Conservation (phyloP, 805 yeast genomes). For the Starmerella asiatica region DNA sequence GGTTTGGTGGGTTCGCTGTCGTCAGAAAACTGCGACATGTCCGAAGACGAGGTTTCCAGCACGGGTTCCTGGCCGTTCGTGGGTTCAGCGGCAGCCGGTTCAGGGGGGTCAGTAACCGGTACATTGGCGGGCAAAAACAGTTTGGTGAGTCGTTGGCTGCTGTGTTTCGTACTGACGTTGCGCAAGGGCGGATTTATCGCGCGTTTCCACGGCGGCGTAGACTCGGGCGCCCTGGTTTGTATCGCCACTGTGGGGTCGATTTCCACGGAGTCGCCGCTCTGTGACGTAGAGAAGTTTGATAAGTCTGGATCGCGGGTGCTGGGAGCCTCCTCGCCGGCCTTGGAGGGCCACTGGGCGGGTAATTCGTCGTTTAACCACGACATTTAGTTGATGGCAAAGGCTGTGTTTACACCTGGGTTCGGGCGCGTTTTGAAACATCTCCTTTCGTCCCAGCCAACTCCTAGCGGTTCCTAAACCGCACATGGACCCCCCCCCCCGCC, state of each 20-base stretch:
- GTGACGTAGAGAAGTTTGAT: conserved; percentile 9
- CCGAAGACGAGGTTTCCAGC: background rate
- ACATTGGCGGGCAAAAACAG: conserved; percentile 1
- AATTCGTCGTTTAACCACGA: conserved; percentile 18
- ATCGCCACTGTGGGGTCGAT: conserved; percentile 17
- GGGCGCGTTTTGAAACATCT: too few relatives aligned
- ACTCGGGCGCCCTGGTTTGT: conserved; percentile 2
- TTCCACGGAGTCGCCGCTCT: conserved; percentile 4
- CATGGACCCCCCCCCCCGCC: too few relatives aligned
- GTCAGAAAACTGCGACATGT: background rate
- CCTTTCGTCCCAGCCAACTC: too few relatives aligned
- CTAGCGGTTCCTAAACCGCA: too few relatives aligned
- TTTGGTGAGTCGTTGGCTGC: conserved; percentile 4
- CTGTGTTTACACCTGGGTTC: too few relatives aligned
- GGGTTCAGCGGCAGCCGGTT: background rate
- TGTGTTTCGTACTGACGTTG: background rate
- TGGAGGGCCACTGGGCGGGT: conserved; percentile 19
- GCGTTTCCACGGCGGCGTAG: conserved; percentile 16
- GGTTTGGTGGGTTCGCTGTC: conserved; percentile 4
- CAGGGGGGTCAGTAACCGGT: background rate
- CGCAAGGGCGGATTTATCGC: conserved; percentile 9
- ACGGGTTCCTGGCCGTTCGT: background rate
- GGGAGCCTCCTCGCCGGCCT: background rate
- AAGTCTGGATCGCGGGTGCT: background rate
- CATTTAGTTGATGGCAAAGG: too few relatives aligned